Evolutionary conservation across 768 basidiomycete genomes (phyloP), one percentile per base, ranked within the genome.

Genomic region (Zangia roseola): DNA sequence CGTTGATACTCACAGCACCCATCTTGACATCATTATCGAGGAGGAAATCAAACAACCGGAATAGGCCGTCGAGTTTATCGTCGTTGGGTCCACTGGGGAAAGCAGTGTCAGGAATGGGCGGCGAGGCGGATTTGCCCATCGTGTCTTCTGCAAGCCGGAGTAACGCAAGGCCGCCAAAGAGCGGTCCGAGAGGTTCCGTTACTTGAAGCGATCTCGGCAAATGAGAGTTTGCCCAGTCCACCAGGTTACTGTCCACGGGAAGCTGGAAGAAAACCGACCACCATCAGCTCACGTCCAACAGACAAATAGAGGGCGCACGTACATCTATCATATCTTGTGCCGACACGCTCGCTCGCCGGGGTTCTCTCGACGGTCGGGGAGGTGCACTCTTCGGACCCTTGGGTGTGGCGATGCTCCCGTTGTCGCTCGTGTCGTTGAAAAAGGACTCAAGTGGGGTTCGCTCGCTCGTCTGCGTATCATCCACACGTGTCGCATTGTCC

Each of bases 1-100:
- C 95, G 63, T 95, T 95, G 70, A 97, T 94, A 58, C 89, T 93
- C 26, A 97, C 86, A 52, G 84, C 82, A 9, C 89, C 94, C 75
- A 95, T 90, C 70, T 88, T 87, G 49, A 94, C 84, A 41, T 93
- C 93, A 52, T 92, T 91, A 59, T 94, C 92, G 40, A 97, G 78
- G 47, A 97, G 69, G 69, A 91, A 94, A 69, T 97, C 94, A 69
- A 97, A 95, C 47, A 95, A 71, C 48, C 81, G 77, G 73, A 95
- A 94, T 24, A 95, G 73, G 14, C 93, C 91, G 23, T 92, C 90
- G 13, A 95, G 72, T 56, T 87, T 89, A 55, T 94, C 87, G 61
- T 93, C 87, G 52, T 75, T 74, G 12, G 78, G 69, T 34, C 78
- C 79, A 9, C 72, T 64, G 3, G 86, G 86, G 74, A 95, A 97